Evolutionary conservation across 78 protist species (phyloP).

Genomic region (Dictyostelium intermedium): DNA sequence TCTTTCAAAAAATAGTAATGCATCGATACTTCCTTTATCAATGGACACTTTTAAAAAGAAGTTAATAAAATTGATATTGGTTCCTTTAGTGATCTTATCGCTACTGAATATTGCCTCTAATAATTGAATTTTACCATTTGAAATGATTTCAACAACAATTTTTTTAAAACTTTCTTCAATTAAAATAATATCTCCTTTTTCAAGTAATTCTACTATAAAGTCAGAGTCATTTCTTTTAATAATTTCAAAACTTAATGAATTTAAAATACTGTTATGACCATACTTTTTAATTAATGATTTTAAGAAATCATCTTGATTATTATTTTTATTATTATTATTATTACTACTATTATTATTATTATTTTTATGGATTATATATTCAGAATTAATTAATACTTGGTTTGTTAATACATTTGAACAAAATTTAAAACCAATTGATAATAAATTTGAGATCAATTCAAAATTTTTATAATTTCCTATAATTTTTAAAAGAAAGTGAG

Average conservation of each 20-base stretch:
- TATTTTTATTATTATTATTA: too few relatives aligned
- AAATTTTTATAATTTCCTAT: too few relatives aligned
- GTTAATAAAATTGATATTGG: too few relatives aligned
- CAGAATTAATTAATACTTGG: background rate
- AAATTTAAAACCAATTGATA: background rate
- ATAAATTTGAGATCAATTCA: too few relatives aligned
- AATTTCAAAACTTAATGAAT: background rate
- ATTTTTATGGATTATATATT: too few relatives aligned
- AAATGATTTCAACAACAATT: too few relatives aligned
- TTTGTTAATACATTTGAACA: too few relatives aligned
- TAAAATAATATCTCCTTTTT: too few relatives aligned
- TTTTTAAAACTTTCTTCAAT: background rate
- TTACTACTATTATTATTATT: too few relatives aligned
- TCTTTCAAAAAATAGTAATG: background rate
- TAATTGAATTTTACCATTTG: background rate
- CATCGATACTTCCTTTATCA: background rate
- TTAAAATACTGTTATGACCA: too few relatives aligned
- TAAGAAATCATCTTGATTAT: too few relatives aligned
- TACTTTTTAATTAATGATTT: background rate
- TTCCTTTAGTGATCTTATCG: too few relatives aligned
- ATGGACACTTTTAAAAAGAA: background rate
- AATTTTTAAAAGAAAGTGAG: background rate
- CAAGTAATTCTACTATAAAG: background rate
- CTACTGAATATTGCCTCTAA: background rate
- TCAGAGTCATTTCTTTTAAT: background rate